Percentiles rank a stretch among this genome's conserved stretches.
phyloP scores from a whole-genome alignment of 768 basidiomycete species.

The Lyophyllum decastes region DNA sequence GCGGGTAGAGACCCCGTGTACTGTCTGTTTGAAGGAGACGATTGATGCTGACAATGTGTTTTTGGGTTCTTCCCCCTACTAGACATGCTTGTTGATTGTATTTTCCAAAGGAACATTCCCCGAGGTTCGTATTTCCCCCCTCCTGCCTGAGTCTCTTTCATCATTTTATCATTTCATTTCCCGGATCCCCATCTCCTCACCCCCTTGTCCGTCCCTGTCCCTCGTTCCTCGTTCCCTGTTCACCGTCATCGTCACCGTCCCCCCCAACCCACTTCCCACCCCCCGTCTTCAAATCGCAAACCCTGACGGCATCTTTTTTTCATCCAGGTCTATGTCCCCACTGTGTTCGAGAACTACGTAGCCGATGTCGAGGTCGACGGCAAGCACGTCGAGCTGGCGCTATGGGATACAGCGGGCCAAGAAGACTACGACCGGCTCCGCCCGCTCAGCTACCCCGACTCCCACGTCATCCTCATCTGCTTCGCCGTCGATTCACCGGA shows the following conservation, averaged over 20 bases:
- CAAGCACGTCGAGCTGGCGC: constrained; percentile 96
- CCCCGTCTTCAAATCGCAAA: neutral
- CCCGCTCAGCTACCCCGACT: constrained; percentile 97
- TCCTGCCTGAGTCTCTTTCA: no score
- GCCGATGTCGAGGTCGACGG: constrained; percentile 98
- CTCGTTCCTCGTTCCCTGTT: neutral
- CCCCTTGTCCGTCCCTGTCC: neutral
- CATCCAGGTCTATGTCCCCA: constrained; percentile 93
- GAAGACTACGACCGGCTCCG: constrained; percentile 99
- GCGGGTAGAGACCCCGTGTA: no score
- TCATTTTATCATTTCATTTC: neutral
- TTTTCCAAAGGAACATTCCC: constrained; percentile 97
- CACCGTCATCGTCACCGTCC: no score
- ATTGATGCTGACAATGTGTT: constrained; percentile 10
- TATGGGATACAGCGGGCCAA: constrained; percentile 99
- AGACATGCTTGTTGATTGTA: constrained; percentile 94
- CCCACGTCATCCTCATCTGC: constrained; percentile 99
- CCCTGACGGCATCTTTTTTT: neutral
- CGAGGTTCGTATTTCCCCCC: constrained; percentile 47
- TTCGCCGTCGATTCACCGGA: constrained; percentile 98
- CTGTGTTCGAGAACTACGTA: constrained; percentile 99
- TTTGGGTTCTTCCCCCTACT: constrained; percentile 7
- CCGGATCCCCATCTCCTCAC: neutral
- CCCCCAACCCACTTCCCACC: no score
- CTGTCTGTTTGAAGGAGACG: neutral